Conservation (phyloP, 768 basidiomycete genomes). For the Panaeolus papilionaceus region DNA sequence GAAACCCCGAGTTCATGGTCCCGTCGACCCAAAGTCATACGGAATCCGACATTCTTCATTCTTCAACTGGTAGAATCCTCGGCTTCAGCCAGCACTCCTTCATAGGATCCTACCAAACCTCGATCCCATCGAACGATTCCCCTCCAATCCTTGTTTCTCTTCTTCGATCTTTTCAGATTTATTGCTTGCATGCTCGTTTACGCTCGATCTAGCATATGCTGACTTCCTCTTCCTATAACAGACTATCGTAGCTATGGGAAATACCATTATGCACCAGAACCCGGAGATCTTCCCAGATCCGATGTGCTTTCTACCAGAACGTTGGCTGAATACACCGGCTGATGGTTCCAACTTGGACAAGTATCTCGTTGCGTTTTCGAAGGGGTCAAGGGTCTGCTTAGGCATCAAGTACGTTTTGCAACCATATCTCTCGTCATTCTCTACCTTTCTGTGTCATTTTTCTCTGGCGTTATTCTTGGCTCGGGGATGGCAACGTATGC, state of each 20-base stretch:
- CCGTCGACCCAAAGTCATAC: not conserved
- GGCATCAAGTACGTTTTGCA: constrained; percentile 45
- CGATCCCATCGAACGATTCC: constrained; percentile 14
- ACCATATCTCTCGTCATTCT: not conserved
- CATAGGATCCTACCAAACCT: not conserved
- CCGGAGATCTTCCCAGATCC: constrained; percentile 49
- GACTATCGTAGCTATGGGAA: constrained; percentile 50
- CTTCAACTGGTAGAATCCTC: not conserved
- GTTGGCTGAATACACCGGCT: constrained; percentile 45
- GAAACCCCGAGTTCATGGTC: constrained; percentile 3
- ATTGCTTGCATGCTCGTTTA: not conserved
- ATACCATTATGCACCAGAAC: constrained; percentile 45
- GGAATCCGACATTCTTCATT: constrained; percentile 4
- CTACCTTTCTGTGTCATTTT: not conserved
- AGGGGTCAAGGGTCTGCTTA: constrained; percentile 49
- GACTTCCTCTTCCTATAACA: constrained; percentile 23
- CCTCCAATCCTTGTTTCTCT: constrained; percentile 8
- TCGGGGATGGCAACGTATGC: too few relatives aligned
- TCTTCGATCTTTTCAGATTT: constrained; percentile 2
- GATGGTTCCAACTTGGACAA: constrained; percentile 40
- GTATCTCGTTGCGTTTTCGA: constrained; percentile 50
- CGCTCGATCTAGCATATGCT: not conserved
- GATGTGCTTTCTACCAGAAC: constrained; percentile 43
- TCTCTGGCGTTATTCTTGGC: not conserved
- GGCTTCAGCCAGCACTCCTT: not conserved